Evolutionary conservation across 805 yeast species (phyloP), one percentile per base, ranked within the genome.

Genomic region (Wickerhamomyces pijperi): DNA sequence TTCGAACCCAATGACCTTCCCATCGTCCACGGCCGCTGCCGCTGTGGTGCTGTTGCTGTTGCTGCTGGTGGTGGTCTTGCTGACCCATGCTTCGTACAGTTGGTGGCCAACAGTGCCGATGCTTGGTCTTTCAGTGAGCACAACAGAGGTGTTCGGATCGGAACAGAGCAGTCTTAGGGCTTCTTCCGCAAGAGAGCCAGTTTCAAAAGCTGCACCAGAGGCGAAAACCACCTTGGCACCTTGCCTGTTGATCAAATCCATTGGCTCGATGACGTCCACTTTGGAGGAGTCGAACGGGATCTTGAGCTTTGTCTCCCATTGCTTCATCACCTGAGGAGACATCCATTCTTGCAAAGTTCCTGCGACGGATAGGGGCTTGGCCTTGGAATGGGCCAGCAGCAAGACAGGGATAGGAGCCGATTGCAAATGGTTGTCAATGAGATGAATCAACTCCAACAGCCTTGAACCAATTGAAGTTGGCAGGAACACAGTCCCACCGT

Each of bases 301-400:
- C 39, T 72, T 72, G 39, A 78, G 78, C 43, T 74, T 69, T 7
- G 70, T 64, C 51, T 86, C 95, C 90, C 95, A 87, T 35, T 77
- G 82, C 48, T 82, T 81, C 19, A 84, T 72, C n/a, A 87, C 70
- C n/a, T 79, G 70, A 0, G 90, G 74, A 0, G 94, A 78, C 87
- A 92, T 82, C 97, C 97, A 92, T 62, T 92, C 98, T 21, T 90
- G 61, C 80, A 92, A 82, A 40, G 87, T 82, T 13, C 85, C 74
- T 0, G 97, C 95, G 53, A 82, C 85, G 19, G 81, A 72, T 41
- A 92, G 58, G 4, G 81, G 70, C 51, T 90, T 77, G 3, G 86
- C 75, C 19, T 92, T 94, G 0, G 87, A 78, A 49, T 76, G 78
- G 3, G 94, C 76, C n/a, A 83, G 61, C 41, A 86, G 68, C 28